Evolutionary conservation across 2,329 filamentous ascomycete genomes (phyloP).

Genomic region (Talaromyces verruculosus): DNA sequence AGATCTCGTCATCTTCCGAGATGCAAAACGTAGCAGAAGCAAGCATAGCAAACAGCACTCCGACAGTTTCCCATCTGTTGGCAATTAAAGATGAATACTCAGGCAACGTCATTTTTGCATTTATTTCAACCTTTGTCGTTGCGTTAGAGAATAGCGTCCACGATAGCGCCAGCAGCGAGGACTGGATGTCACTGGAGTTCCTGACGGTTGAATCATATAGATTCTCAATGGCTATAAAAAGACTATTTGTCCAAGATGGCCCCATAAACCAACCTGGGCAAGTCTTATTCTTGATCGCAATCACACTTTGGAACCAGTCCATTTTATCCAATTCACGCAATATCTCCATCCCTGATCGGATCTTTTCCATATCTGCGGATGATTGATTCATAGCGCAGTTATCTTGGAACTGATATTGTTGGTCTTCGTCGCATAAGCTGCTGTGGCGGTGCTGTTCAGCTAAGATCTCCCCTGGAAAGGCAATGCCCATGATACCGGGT

Average conservation of each 20-base stretch:
- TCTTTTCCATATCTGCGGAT: neutral
- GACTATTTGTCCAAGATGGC: neutral
- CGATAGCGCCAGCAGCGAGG: neutral
- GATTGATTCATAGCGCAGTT: neutral
- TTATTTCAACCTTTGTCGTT: neutral
- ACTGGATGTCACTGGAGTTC: neutral
- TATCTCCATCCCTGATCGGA: neutral
- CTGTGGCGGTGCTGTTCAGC: neutral
- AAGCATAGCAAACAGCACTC: conserved; percentile 13
- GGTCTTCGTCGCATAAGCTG: neutral
- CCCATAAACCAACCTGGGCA: conserved; percentile 4
- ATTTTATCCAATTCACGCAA: neutral
- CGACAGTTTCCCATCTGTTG: conserved; percentile 16
- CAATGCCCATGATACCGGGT: neutral
- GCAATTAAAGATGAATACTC: conserved; percentile 11
- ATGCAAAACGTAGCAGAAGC: conserved; percentile 5
- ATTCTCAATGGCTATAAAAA: conserved; percentile 4
- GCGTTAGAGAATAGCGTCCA: neutral
- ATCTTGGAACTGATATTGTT: neutral
- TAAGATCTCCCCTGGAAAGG: neutral
- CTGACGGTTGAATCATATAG: neutral
- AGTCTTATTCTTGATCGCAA: conserved; percentile 4
- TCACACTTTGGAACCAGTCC: neutral
- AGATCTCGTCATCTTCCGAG: conserved; percentile 6
- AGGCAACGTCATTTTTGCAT: neutral